phyloP scores from a whole-genome alignment of 345 rosid genomes.

The Balakata baccata region DNA sequence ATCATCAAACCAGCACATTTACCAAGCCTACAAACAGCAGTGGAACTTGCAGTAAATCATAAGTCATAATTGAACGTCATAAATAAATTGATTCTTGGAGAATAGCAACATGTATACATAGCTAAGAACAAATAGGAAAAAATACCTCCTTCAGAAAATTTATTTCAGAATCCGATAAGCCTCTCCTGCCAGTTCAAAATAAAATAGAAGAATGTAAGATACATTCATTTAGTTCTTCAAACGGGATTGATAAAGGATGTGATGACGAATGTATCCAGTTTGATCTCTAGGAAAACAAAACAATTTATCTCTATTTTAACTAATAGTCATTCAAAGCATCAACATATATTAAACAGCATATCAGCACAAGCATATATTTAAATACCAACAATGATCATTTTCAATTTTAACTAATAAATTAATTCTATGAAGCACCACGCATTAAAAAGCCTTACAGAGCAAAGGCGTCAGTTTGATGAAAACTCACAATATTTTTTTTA shows the following conservation, averaged over 20 bases:
- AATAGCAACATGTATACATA: constrained; percentile 16
- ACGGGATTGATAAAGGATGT: background rate
- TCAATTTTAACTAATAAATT: background rate
- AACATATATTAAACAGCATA: background rate
- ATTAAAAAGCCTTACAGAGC: background rate
- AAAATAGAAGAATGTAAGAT: background rate
- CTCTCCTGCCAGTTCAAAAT: constrained; percentile 61
- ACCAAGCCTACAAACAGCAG: background rate
- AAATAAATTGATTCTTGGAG: constrained; percentile 6
- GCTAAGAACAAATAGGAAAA: constrained; percentile 11
- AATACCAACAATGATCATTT: background rate
- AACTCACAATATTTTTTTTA: no score
- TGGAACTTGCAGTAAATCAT: background rate
- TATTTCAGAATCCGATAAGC: constrained; percentile 84
- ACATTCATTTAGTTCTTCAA: background rate
- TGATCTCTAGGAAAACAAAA: background rate
- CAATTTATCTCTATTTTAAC: background rate
- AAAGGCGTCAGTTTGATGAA: background rate
- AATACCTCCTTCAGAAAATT: constrained; percentile 74
- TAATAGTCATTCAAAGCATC: background rate
- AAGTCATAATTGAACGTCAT: constrained; percentile 4
- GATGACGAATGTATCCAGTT: background rate
- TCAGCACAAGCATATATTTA: background rate
- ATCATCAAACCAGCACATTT: background rate
- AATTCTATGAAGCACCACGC: background rate